Conservation (phyloP, 2,329 filamentous ascomycete species). For the Claviceps pusilla region DNA sequence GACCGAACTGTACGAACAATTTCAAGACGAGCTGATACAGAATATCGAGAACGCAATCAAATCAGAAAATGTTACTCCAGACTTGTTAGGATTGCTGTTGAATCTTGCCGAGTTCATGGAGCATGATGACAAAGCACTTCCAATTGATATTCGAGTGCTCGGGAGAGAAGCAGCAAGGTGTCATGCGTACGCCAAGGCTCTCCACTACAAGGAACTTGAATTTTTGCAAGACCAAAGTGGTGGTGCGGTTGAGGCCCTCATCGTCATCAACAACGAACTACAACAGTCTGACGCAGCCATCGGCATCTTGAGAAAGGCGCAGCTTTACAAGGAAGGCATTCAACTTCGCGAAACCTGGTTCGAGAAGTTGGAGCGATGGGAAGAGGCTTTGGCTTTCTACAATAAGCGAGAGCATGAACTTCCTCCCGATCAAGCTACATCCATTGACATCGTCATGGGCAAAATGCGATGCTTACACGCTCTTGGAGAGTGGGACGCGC, state of each 20-base stretch:
- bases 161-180: slow-evolving; percentile 92
- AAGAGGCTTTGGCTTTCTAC: slow-evolving; percentile 86
- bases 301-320: slow-evolving; percentile 88
- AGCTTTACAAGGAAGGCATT: slow-evolving; percentile 84
- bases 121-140: slow-evolving; percentile 93
- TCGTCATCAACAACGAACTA: slow-evolving; percentile 98
- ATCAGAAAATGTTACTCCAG: slow-evolving; percentile 87
- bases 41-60: slow-evolving; percentile 93
- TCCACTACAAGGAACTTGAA: slow-evolving; percentile 98
- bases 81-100: slow-evolving; percentile 82
- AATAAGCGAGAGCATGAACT: slow-evolving; percentile 68
- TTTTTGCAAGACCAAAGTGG: slow-evolving; percentile 96
- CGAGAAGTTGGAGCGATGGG: slow-evolving; percentile 95
- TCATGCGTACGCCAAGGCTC: slow-evolving; percentile 91
- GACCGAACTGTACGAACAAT: slow-evolving; percentile 93
- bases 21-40: slow-evolving; percentile 88
- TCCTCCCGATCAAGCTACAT: slow-evolving; percentile 37
- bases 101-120: slow-evolving; percentile 99
- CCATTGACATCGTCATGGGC: slow-evolving; percentile 94
- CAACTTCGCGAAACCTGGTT: slow-evolving; percentile 98
- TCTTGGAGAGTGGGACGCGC: slow-evolving; percentile 88
- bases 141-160: slow-evolving; percentile 89
- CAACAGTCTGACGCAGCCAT: slow-evolving; percentile 98
- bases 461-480: slow-evolving; percentile 99
- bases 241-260: slow-evolving; percentile 87